Evolutionary conservation across 2,329 filamentous ascomycete genomes (phyloP).

Genomic region (Arthrocladium fulminans): DNA sequence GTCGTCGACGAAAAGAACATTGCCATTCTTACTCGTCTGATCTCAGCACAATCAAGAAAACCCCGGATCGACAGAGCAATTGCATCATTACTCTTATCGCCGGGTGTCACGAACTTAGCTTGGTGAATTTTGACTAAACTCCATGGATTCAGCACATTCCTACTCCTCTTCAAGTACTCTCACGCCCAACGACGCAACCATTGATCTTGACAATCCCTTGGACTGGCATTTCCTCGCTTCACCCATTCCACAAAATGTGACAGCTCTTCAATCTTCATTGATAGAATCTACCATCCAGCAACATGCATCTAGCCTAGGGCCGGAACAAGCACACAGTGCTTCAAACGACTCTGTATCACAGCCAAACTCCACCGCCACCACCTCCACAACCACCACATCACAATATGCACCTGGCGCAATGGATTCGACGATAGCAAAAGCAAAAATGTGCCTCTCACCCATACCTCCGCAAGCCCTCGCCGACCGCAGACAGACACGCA

Average conservation of each 20-base stretch:
- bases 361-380: background rate
- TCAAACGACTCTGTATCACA: background rate
- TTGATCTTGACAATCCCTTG: background rate
- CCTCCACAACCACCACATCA: background rate
- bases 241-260: constrained; percentile 13
- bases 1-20: background rate
- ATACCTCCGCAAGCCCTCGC: background rate
- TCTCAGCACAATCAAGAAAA: too few species aligned
- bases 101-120: background rate
- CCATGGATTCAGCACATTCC: background rate
- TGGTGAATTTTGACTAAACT: background rate
- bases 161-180: background rate
- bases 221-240: background rate
- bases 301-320: constrained; percentile 55
- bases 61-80: too few species aligned
- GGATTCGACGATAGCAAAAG: constrained; percentile 7
- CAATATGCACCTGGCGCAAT: constrained; percentile 4
- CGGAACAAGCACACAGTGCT: constrained; percentile 37
- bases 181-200: background rate
- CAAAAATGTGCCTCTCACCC: constrained; percentile 1
- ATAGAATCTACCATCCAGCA: constrained; percentile 39
- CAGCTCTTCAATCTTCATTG: constrained; percentile 31
- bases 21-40: background rate
- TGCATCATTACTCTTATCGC: background rate
- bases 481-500: constrained; percentile 2